These are phyloP conservation scores for Rhododendron ferrugineum DNA, from an alignment of 148 eudicot species.

Conservation along the genomic window DNA sequence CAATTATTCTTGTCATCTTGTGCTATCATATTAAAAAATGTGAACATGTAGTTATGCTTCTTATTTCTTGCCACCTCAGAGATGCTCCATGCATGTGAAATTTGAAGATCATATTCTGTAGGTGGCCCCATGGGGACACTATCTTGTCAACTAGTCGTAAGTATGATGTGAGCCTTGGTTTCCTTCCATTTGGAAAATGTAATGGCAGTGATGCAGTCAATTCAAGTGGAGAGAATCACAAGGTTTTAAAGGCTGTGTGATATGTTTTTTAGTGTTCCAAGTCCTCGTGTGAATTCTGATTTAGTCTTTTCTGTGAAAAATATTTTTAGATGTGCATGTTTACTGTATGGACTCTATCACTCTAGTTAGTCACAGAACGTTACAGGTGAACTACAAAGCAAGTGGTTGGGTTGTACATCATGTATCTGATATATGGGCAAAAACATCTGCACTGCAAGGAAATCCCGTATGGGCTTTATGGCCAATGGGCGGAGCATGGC, in stretches of 20 bases:
- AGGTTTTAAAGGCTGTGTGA: background rate
- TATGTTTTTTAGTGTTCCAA: background rate
- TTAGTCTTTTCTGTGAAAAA: background rate
- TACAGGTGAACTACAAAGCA: constrained; percentile 68
- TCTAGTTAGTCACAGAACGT: constrained; percentile 25
- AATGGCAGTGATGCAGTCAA: background rate
- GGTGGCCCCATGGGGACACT: background rate
- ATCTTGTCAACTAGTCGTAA: background rate
- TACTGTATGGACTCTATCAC: background rate
- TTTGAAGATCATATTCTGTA: background rate
- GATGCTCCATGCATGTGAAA: background rate
- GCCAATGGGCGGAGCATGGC: constrained; percentile 99
- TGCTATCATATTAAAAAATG: background rate
- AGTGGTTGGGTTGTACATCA: constrained; percentile 89
- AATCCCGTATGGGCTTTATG: constrained; percentile 78
- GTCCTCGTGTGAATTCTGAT: background rate
- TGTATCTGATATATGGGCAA: constrained; percentile 88
- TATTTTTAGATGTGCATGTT: background rate
- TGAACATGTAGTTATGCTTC: background rate
- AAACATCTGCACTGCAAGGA: constrained; percentile 70
- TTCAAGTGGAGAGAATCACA: background rate
- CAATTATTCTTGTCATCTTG: background rate
- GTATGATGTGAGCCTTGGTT: background rate
- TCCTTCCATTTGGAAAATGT: background rate
- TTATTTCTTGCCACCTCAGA: background rate